A percentile compares a stretch with the other conserved stretches of the same genome.
Evolutionary conservation across 176 grass and related monocot species (phyloP).

Genomic region (Triticum dicoccoides): DNA sequence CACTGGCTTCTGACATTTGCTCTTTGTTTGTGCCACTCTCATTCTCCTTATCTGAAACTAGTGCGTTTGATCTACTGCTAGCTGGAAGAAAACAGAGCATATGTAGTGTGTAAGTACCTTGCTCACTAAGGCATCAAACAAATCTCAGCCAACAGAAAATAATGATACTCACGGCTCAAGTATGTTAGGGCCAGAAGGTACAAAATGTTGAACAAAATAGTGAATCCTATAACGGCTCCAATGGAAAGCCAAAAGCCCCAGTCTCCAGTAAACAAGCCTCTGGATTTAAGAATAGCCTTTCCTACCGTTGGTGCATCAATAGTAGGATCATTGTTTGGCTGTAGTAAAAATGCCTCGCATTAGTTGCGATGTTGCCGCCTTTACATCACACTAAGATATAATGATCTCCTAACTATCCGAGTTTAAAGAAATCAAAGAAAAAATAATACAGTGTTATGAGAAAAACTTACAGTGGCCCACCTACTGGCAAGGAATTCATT

Average conservation of each 20-base stretch:
- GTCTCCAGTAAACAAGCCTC: conserved; percentile 58
- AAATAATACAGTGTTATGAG: conserved; percentile 18
- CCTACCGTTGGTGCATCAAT: conserved; percentile 72
- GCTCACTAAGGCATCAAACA: background rate
- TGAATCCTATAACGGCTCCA: conserved; percentile 59
- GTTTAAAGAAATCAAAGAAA: background rate
- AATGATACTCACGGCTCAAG: conserved; percentile 61
- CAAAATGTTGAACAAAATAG: conserved; percentile 70
- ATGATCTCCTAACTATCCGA: background rate
- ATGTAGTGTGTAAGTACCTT: background rate
- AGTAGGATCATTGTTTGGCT: conserved; percentile 62
- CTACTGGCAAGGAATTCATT: conserved; percentile 88
- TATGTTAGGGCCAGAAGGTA: conserved; percentile 61
- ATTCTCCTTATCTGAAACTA: conserved; percentile 37
- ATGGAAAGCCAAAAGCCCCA: conserved; percentile 78
- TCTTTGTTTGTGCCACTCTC: conserved; percentile 18
- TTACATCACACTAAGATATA: background rate
- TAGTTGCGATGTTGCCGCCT: background rate
- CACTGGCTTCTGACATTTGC: background rate
- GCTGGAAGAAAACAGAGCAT: conserved; percentile 45
- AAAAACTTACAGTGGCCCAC: conserved; percentile 67
- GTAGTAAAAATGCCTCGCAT: conserved; percentile 4
- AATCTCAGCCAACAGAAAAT: background rate
- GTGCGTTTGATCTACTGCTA: conserved; percentile 32
- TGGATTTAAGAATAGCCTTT: conserved; percentile 76